Evolutionary conservation across 495 filamentous ascomycete genomes (phyloP).

Genomic region (Penicillium odoratum): DNA sequence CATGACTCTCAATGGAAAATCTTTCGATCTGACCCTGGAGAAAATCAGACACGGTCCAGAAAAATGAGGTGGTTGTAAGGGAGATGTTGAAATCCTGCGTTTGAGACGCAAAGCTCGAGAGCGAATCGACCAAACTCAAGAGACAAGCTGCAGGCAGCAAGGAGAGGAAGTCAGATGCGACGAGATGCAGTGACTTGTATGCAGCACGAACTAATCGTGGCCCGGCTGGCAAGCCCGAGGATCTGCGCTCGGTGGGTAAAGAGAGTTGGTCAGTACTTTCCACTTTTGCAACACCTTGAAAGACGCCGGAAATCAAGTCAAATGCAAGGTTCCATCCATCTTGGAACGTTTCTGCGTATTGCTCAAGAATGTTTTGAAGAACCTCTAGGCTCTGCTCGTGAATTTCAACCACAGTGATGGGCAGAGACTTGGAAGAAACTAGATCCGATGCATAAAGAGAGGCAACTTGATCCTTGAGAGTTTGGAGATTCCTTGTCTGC

Average conservation of each 20-base stretch:
- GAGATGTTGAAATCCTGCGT: conserved; percentile 93
- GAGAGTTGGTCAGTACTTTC: conserved; percentile 19
- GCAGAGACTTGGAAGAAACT: conserved; percentile 30
- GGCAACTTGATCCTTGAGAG: conserved; percentile 58
- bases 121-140: conserved; percentile 79
- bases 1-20: conserved; percentile 46
- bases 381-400: conserved; percentile 81
- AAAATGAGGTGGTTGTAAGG: conserved; percentile 89
- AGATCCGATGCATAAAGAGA: conserved; percentile 47
- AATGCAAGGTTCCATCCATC: conserved; percentile 85
- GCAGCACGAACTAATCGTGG: conserved; percentile 76
- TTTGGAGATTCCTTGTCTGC: conserved; percentile 69
- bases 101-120: conserved; percentile 84
- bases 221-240: conserved; percentile 54
- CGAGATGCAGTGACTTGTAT: conserved; percentile 84
- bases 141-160: conserved; percentile 77
- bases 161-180: conserved; percentile 90
- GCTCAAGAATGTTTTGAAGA: conserved; percentile 78
- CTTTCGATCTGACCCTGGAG: conserved; percentile 53
- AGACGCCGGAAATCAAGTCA: conserved; percentile 80
- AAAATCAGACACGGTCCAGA: conserved; percentile 92
- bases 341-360: conserved; percentile 79
- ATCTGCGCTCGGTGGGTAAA: conserved; percentile 22
- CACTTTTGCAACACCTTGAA: conserved; percentile 47
- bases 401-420: conserved; percentile 68